Evolutionary conservation across 2,329 filamentous ascomycete genomes (phyloP), one percentile per base, ranked within the genome.

Genomic region (Emergomyces africanus): DNA sequence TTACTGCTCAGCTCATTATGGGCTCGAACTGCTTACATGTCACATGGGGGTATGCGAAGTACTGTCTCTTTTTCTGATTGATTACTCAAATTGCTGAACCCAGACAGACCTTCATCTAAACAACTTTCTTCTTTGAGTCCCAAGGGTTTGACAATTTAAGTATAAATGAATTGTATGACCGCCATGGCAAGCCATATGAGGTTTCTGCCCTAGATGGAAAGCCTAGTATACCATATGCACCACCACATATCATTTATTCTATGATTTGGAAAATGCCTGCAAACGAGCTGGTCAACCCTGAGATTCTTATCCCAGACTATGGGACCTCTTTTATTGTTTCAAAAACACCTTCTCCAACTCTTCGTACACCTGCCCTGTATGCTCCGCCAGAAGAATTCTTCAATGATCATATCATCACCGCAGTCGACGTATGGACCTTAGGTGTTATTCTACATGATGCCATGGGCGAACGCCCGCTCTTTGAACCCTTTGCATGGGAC

Each of bases 281-380:
- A 15, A 66, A 66, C 57, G 46, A 66, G 53, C 8, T 65, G 41
- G 20, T 50, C 54, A 50, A 64, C 37, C 63, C 64, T 2, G 61
- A 66, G 55, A 61, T 66, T 57, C 59, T 66, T n/a, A 66, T 67
- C 50, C 64, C 62, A 35, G 65, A 67, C 59, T 66, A 66, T 49
- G 65, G 65, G 10, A 65, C 62, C 15, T 66, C 64, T 25, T 67
- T 67, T 59, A 49, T 62, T 53, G 25, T 61, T 30, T 57, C 64
- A 55, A 15, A 65, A 37, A 64, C 63, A 5, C 59, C 64, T 30
- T 60, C 60, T 57, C 64, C 64, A 28, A 64, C 57, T 54, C 64
- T 64, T 53, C 58, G 66, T 33, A 67, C 65, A 9, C 64, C 63
- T 50, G 50, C 58, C 20, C 64, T 65, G 1, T 65, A 64, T 50